A percentile compares a stretch with the other conserved stretches of the same genome.
These are phyloP conservation scores for Leptographium flavum DNA, from an alignment of 2,329 filamentous ascomycete genomes.

Conservation along the genomic window DNA sequence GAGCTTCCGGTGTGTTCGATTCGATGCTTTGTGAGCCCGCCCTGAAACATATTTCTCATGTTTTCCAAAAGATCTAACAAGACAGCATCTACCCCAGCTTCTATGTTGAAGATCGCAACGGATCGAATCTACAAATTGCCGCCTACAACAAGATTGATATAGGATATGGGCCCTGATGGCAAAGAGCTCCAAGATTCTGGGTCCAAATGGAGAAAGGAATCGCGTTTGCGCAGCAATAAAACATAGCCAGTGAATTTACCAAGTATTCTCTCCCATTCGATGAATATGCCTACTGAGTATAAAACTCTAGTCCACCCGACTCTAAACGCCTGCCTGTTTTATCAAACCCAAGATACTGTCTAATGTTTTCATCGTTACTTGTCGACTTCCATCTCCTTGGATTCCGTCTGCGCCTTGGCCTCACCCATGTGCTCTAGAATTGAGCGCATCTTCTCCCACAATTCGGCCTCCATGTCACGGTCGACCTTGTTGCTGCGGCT, in stretches of 20 bases:
- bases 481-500: constrained; percentile 71
- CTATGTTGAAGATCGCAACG: neutral
- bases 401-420: neutral
- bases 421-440: constrained; percentile 33
- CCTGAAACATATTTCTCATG: too few relatives aligned
- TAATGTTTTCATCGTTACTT: neutral
- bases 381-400: neutral
- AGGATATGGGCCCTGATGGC: too few relatives aligned
- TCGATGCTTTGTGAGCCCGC: neutral
- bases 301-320: too few relatives aligned
- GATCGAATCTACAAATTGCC: neutral
- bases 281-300: too few relatives aligned
- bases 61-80: too few relatives aligned
- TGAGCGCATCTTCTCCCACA: constrained; percentile 50
- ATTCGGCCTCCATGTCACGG: constrained; percentile 68
- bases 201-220: too few relatives aligned
- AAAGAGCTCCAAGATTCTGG: too few relatives aligned
- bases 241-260: too few relatives aligned
- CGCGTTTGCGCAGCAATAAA: too few relatives aligned
- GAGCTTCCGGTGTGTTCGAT: neutral
- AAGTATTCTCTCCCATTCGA: too few relatives aligned
- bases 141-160: neutral
- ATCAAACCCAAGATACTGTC: neutral
- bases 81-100: neutral
- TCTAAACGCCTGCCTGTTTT: neutral